These are phyloP conservation scores for Leucoagaricus sp. DNA, from an alignment of 1,284 basidiomycete species.

Conservation along the genomic window DNA sequence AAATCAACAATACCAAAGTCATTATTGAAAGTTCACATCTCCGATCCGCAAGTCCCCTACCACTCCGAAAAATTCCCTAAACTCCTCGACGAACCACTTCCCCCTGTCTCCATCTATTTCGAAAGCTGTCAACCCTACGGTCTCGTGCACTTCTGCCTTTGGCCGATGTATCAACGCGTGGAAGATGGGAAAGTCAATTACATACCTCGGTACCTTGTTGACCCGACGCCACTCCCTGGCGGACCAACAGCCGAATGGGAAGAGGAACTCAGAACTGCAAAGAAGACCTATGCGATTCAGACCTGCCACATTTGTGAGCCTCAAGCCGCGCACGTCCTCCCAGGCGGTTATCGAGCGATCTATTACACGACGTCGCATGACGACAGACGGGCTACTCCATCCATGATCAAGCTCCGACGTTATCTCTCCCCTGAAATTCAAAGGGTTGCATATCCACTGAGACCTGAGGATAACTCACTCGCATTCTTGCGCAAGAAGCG, in stretches of 20 bases:
- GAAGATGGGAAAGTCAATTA: neutral
- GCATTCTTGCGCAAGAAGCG: constrained; percentile 10
- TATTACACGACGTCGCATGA: constrained; percentile 40
- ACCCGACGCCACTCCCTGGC: neutral
- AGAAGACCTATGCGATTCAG: neutral
- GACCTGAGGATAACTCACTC: constrained; percentile 6
- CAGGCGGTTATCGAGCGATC: constrained; percentile 51
- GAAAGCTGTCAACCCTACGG: constrained; percentile 34
- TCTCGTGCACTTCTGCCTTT: constrained; percentile 41
- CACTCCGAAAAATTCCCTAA: constrained; percentile 28
- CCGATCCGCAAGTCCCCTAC: constrained; percentile 39
- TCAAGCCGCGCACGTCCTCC: constrained; percentile 38
- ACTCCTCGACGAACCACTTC: constrained; percentile 34
- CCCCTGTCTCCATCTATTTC: constrained; percentile 53
- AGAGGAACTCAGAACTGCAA: neutral
- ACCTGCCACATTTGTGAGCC: constrained; percentile 29
- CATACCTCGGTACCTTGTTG: neutral
- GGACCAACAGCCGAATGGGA: constrained; percentile 6
- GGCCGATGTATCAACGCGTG: constrained; percentile 29
- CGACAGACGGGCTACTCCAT: constrained; percentile 35
- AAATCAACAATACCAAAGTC: constrained; percentile 5
- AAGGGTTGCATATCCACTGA: constrained; percentile 21
- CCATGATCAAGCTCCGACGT: constrained; percentile 35
- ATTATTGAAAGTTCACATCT: constrained; percentile 47
- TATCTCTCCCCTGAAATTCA: constrained; percentile 34